Evolutionary conservation across 768 basidiomycete genomes (phyloP), one percentile per base, ranked within the genome.

Genomic region (Leucosporidium yakuticum): DNA sequence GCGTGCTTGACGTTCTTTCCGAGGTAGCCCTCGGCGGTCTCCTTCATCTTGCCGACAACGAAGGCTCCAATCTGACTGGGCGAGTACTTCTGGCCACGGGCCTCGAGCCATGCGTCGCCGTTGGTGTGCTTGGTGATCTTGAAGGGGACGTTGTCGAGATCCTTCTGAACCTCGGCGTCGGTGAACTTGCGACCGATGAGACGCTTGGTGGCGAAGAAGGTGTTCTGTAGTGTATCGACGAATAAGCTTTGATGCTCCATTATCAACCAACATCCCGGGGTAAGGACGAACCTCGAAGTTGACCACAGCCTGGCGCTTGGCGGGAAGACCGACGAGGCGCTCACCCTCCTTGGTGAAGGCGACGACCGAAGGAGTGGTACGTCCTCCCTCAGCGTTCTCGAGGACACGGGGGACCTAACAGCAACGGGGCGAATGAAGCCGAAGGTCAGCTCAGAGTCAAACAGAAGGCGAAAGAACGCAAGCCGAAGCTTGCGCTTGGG

Each of bases 261-360:
- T 27, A 4, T 14, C 3, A 14, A 8, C 17, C 39, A 44, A 44
- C 39, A 44, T 7, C 39, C n/a, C 39, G 39, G 50, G 50, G 11
- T 51, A 14, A 3, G n/a, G 50, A 51, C 21, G 50, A 51, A 51
- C 50, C 65, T 87, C 76, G 11, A 91, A 83, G 84, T 99, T 99
- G 78, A 98, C 92, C 57, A 96, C 91, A 2, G 92, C 59, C 79
- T 98, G 95, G 59, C 94, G 90, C 81, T 97, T 94, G 17, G 95
- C 96, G 29, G 95, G 94, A 53, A 96, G 85, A 80, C 95, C 95
- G 68, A 96, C 88, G 39, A 76, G 66, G 67, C 95, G 91, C 79
- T 99, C 96, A 65, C 91, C 92, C 75, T 97, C 93, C 80, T 97
- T 96, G 64, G 96, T 92, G 84, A 99, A 99, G 49, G 95, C 95